Conservation (phyloP, 192 early-diverging fungal genomes). For the Anaeromyces robustus region DNA sequence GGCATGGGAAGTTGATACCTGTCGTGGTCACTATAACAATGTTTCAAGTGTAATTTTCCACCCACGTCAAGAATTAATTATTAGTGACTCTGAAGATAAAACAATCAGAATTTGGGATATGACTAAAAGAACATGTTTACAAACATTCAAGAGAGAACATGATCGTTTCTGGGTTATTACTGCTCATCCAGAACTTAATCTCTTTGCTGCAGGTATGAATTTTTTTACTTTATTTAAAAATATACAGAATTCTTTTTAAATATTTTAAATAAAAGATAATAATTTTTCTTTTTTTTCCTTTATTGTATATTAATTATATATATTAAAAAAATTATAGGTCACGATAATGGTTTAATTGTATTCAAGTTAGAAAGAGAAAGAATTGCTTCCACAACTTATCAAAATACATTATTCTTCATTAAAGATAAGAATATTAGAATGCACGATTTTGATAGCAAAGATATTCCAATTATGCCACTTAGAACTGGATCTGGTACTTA, state of each 20-base stretch:
- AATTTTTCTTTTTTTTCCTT: too few relatives aligned
- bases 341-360: slow-evolving; percentile 94
- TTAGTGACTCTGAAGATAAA: slow-evolving; percentile 91
- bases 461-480: slow-evolving; percentile 61
- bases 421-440: slow-evolving; percentile 72
- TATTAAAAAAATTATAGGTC: slow-evolving; percentile 29
- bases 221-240: too few relatives aligned
- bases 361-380: slow-evolving; percentile 98
- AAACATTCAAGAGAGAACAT: slow-evolving; percentile 85
- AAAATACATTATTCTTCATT: slow-evolving; percentile 72
- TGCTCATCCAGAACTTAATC: slow-evolving; percentile 91
- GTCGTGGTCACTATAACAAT: slow-evolving; percentile 97
- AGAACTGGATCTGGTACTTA: slow-evolving; percentile 41
- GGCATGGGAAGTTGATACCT: slow-evolving; percentile 99
- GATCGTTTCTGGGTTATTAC: slow-evolving; percentile 77
- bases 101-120: slow-evolving; percentile 98
- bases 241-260: neutral
- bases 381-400: slow-evolving; percentile 72
- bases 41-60: slow-evolving; percentile 90
- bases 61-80: slow-evolving; percentile 84
- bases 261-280: too few relatives aligned
- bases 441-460: slow-evolving; percentile 69
- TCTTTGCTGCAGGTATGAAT: slow-evolving; percentile 81
- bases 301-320: too few relatives aligned
- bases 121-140: slow-evolving; percentile 79